Conservation (phyloP, 2,329 filamentous ascomycete genomes). For the Hymenoscyphus scutula region DNA sequence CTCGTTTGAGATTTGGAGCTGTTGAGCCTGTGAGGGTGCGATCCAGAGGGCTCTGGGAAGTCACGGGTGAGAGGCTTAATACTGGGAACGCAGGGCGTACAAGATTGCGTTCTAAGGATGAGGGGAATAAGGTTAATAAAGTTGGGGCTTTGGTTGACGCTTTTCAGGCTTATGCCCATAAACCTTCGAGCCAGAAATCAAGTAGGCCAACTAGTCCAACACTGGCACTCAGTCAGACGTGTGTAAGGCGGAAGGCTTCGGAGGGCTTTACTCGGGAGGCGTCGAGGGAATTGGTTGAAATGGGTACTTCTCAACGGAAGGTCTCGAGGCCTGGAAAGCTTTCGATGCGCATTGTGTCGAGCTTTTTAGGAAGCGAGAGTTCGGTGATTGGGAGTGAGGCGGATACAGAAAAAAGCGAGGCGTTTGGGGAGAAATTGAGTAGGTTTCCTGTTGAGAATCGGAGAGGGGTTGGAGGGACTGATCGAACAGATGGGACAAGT, state of each 20-base stretch:
- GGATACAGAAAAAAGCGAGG: constrained; percentile 16
- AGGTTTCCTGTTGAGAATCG: background rate
- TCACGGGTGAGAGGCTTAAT: background rate
- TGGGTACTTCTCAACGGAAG: background rate
- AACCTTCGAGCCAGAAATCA: constrained; percentile 9
- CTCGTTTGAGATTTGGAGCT: background rate
- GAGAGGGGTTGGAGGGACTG: background rate
- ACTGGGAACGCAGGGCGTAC: background rate
- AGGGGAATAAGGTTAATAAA: constrained; percentile 7
- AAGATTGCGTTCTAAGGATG: background rate
- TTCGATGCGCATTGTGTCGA: background rate
- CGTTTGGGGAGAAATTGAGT: constrained; percentile 15
- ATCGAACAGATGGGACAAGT: background rate
- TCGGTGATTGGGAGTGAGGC: constrained; percentile 16
- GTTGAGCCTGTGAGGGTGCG: background rate
- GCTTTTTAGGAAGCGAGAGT: background rate
- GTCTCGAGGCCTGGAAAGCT: background rate
- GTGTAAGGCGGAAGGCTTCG: background rate
- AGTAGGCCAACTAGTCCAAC: constrained; percentile 8
- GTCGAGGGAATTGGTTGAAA: background rate
- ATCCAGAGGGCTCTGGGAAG: background rate
- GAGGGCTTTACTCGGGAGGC: background rate
- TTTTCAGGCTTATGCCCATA: constrained; percentile 24
- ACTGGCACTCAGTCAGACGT: background rate
- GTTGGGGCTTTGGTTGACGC: constrained; percentile 25